Conservation (phyloP, 148 eudicot species). For the Nepenthes mirabilis region DNA sequence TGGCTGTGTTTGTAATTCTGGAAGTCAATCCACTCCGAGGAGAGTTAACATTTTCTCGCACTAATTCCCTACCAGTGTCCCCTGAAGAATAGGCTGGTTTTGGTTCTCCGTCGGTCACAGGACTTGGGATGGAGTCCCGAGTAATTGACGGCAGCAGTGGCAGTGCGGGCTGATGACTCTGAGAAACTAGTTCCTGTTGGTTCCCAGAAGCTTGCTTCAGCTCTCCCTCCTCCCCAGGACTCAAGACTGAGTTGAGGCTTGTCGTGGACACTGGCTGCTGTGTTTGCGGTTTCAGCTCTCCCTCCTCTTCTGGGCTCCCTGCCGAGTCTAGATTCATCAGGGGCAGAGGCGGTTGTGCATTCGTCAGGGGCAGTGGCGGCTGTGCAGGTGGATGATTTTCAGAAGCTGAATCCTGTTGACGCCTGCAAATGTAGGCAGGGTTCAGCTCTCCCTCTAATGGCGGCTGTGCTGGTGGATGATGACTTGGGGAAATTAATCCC, state of each 20-base stretch:
- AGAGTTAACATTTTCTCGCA: constrained; percentile 22
- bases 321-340: neutral
- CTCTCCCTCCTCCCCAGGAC: constrained; percentile 24
- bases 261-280: neutral
- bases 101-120: constrained; percentile 5
- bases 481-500: constrained; percentile 1
- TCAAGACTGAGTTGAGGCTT: neutral
- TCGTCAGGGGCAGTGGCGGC: neutral
- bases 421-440: neutral
- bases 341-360: neutral
- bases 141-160: constrained; percentile 3
- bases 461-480: constrained; percentile 1
- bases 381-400: neutral
- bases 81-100: neutral
- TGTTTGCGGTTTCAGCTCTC: neutral
- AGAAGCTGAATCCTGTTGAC: neutral
- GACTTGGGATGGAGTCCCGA: constrained; percentile 6
- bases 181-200: constrained; percentile 2
- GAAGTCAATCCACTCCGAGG: constrained; percentile 32
- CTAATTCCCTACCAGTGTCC: constrained; percentile 15
- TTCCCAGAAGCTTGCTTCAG: constrained; percentile 16
- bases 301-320: neutral
- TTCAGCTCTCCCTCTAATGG: constrained; percentile 19
- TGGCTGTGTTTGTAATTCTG: constrained; percentile 29
- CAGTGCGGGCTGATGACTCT: neutral